Conservation (phyloP, 495 filamentous ascomycete genomes). For the Usnea hakonensis region DNA sequence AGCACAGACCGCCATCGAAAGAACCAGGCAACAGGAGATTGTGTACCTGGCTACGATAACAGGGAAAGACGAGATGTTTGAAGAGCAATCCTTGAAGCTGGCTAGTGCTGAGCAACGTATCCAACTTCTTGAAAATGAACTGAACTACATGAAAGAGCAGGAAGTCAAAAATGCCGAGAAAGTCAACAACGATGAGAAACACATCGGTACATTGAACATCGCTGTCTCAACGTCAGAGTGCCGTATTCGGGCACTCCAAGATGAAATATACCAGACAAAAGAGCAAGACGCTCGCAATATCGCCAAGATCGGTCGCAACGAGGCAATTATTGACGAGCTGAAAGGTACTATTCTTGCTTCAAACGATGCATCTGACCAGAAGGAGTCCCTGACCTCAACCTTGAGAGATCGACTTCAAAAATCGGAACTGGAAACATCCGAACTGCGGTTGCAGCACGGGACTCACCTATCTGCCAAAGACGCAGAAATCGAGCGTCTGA, state of each 20-base stretch:
- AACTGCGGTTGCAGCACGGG: conserved; percentile 5
- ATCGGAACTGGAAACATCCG: neutral
- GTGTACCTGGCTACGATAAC: conserved; percentile 39
- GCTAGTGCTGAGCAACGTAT: neutral
- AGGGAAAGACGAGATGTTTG: conserved; percentile 40
- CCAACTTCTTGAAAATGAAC: conserved; percentile 3
- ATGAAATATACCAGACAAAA: neutral
- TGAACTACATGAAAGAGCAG: neutral
- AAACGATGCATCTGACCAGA: neutral
- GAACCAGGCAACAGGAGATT: conserved; percentile 34
- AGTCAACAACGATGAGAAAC: neutral
- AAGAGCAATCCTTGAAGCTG: conserved; percentile 21
- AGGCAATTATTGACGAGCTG: neutral
- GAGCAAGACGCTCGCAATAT: neutral
- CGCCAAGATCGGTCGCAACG: neutral
- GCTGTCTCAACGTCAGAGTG: neutral
- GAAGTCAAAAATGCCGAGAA: neutral
- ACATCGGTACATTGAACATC: neutral
- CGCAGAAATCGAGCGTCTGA: conserved; percentile 3
- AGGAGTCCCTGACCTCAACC: conserved; percentile 1
- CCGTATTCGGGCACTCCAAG: neutral
- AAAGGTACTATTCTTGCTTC: neutral
- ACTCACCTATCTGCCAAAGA: neutral
- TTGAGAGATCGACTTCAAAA: conserved; percentile 4
- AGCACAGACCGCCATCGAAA: conserved; percentile 22